Evolutionary conservation across 768 basidiomycete genomes (phyloP).

Genomic region (Leccinum incarnatum): DNA sequence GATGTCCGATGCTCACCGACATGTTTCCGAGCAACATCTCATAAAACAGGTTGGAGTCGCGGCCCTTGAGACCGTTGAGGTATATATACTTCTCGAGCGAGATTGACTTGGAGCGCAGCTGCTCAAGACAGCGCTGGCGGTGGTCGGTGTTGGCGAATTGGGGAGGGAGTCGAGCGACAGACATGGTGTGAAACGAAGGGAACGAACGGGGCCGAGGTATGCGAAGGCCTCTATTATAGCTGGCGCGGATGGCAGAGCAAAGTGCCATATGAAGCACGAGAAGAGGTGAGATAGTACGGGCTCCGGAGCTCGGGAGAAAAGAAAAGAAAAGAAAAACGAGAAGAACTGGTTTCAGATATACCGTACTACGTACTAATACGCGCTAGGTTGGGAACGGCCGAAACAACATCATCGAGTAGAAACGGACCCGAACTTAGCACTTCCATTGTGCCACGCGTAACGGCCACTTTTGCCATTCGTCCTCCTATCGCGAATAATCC

Average conservation of each 20-base stretch:
- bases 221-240: neutral
- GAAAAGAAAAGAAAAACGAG: neutral
- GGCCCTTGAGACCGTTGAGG: constrained; percentile 59
- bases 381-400: neutral
- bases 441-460: no score
- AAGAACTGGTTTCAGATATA: neutral
- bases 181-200: constrained; percentile 25
- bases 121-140: constrained; percentile 51
- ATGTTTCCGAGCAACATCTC: constrained; percentile 58
- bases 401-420: neutral
- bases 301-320: neutral
- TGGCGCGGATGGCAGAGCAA: neutral
- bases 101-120: constrained; percentile 54
- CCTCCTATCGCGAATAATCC: no score
- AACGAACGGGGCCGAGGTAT: neutral
- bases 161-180: constrained; percentile 42
- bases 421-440: no score
- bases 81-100: constrained; percentile 71
- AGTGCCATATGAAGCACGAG: constrained; percentile 8
- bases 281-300: neutral
- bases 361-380: no score
- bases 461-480: no score
- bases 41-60: constrained; percentile 67
- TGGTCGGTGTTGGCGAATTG: constrained; percentile 50
- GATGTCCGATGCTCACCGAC: constrained; percentile 37